These are phyloP conservation scores for Diaporthe vexans DNA, from an alignment of 2,329 filamentous ascomycete species.

Conservation along the genomic window DNA sequence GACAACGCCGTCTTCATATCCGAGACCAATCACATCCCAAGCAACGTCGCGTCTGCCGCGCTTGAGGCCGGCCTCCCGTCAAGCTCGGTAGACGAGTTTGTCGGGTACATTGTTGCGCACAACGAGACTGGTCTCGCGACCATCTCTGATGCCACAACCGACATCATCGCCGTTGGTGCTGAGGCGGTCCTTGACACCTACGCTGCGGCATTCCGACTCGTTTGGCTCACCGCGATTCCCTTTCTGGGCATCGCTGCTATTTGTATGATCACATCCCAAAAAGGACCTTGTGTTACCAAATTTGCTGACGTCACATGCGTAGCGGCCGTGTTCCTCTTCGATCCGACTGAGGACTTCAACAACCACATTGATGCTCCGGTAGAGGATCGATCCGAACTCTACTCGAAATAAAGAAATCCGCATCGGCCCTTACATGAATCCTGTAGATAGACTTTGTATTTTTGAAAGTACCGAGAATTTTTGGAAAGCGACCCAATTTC, in stretches of 20 bases:
- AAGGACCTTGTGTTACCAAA: background rate
- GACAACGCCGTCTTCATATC: conserved; percentile 47
- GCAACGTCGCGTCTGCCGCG: conserved; percentile 52
- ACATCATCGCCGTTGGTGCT: conserved; percentile 48
- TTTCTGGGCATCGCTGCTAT: conserved; percentile 46
- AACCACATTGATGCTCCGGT: conserved; percentile 54
- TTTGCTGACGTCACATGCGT: conserved; percentile 6
- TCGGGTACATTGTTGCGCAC: conserved; percentile 47
- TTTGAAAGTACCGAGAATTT: background rate
- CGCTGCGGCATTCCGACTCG: conserved; percentile 48
- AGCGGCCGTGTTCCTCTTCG: conserved; percentile 49
- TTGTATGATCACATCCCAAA: conserved; percentile 43
- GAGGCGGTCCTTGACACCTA: conserved; percentile 49
- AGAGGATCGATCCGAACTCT: conserved; percentile 42
- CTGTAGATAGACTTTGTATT: background rate
- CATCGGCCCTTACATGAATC: background rate
- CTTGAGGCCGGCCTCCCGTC: conserved; percentile 49
- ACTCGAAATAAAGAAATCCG: background rate
- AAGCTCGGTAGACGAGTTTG: conserved; percentile 45
- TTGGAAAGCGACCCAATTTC: background rate
- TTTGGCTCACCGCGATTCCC: conserved; percentile 50
- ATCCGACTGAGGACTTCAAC: conserved; percentile 54
- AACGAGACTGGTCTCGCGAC: conserved; percentile 46
- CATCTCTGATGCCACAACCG: conserved; percentile 49
- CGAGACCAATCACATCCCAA: conserved; percentile 47